These are phyloP conservation scores for Pilobolus umbonatus DNA, from an alignment of 192 early-diverging fungal species.

Conservation along the genomic window DNA sequence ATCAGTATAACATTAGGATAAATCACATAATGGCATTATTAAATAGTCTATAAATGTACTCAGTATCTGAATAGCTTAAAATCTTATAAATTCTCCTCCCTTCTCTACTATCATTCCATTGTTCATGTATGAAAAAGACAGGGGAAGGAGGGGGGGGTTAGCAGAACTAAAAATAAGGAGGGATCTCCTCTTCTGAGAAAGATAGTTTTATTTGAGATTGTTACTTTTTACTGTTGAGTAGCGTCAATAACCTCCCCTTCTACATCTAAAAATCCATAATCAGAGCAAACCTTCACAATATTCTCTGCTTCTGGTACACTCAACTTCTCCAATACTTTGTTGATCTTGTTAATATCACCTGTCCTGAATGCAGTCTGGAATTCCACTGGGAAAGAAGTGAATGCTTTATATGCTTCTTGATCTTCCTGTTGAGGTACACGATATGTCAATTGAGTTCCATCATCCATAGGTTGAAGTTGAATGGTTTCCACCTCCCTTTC, in stretches of 20 bases:
- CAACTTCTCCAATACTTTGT: conserved; percentile 70
- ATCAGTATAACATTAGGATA: no score
- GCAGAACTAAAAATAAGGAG: no score
- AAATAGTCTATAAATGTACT: no score
- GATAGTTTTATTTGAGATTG: no score
- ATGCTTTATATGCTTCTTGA: conserved; percentile 63
- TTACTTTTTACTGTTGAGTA: background rate
- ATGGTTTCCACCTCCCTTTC: conserved; percentile 53
- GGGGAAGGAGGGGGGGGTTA: no score
- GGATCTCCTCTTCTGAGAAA: no score
- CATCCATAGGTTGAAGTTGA: conserved; percentile 65
- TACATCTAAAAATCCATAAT: conserved; percentile 61
- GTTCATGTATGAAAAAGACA: no score
- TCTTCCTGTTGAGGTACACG: conserved; percentile 54
- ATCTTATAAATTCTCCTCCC: no score
- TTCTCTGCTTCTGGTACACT: conserved; percentile 68
- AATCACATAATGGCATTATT: no score
- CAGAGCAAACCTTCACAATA: conserved; percentile 66
- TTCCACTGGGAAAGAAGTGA: conserved; percentile 58
- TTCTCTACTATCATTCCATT: no score
- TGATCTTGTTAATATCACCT: conserved; percentile 78
- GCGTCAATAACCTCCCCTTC: conserved; percentile 25
- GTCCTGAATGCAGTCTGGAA: conserved; percentile 75
- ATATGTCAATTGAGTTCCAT: conserved; percentile 66
- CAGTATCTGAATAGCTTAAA: no score